Evolutionary conservation across 2,329 filamentous ascomycete species (phyloP).

Genomic region (Aspergillus bombycis): DNA sequence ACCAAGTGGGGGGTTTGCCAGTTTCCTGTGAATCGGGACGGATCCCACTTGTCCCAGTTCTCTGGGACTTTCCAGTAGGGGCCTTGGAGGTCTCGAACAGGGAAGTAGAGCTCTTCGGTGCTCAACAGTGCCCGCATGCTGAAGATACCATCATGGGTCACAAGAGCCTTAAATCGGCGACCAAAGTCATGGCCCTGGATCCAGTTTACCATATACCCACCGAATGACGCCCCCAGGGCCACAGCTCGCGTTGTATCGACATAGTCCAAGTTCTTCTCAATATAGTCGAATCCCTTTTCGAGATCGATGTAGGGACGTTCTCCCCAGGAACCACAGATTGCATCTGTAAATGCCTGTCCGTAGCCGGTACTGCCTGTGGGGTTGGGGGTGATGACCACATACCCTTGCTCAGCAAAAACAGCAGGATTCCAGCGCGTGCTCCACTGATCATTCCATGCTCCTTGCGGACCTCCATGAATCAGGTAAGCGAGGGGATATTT

Average conservation of each 20-base stretch:
- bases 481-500: slow-evolving; percentile 59
- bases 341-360: slow-evolving; percentile 57
- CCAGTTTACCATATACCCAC: slow-evolving; percentile 66
- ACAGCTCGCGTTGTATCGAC: slow-evolving; percentile 59
- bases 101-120: slow-evolving; percentile 60
- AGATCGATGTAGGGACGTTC: slow-evolving; percentile 60
- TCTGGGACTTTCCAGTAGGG: slow-evolving; percentile 54
- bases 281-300: slow-evolving; percentile 56
- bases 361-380: slow-evolving; percentile 62
- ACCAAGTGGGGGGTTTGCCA: slow-evolving; percentile 89
- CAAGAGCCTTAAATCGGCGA: slow-evolving; percentile 60
- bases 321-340: slow-evolving; percentile 57
- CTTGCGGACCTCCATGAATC: slow-evolving; percentile 57
- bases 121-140: slow-evolving; percentile 49
- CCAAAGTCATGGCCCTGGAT: slow-evolving; percentile 59
- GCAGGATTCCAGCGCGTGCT: slow-evolving; percentile 58
- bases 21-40: slow-evolving; percentile 59
- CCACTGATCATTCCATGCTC: slow-evolving; percentile 59
- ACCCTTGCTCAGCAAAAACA: slow-evolving; percentile 64
- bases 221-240: slow-evolving; percentile 58
- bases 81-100: slow-evolving; percentile 56
- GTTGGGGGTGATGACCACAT: slow-evolving; percentile 63
- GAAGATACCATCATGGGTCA: slow-evolving; percentile 57
- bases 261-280: slow-evolving; percentile 54
- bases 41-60: slow-evolving; percentile 62